These are phyloP conservation scores for Paracoccidioides lutzii DNA, from an alignment of 2,329 filamentous ascomycete species.

Conservation along the genomic window DNA sequence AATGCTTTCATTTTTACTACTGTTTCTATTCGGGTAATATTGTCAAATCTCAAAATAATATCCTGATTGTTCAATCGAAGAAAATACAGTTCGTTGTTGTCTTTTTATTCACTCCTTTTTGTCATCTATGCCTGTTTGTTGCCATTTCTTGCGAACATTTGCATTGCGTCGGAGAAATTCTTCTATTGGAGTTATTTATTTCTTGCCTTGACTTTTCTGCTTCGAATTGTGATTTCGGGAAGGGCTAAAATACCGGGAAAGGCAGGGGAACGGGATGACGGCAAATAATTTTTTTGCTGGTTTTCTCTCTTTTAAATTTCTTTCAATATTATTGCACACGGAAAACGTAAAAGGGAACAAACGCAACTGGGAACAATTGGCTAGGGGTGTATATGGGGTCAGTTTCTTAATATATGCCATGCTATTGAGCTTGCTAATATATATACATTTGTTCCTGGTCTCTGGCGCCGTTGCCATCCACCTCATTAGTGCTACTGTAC, in stretches of 20 bases:
- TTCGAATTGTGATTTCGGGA: background rate
- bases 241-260: background rate
- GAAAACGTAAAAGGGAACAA: background rate
- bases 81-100: background rate
- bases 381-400: background rate
- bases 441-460: too few relatives aligned
- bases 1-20: background rate
- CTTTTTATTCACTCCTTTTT: background rate
- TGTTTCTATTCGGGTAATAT: background rate
- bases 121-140: background rate
- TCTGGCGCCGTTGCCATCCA: too few relatives aligned
- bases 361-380: background rate
- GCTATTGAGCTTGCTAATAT: too few relatives aligned
- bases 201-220: background rate
- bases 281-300: background rate
- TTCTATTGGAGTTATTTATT: background rate
- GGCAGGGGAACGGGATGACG: too few relatives aligned
- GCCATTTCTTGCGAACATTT: background rate
- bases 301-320: background rate
- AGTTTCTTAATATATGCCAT: too few relatives aligned
- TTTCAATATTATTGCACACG: background rate
- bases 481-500: too few relatives aligned
- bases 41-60: background rate
- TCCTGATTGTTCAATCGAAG: background rate
- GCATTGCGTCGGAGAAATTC: background rate